Evolutionary conservation across 2,329 filamentous ascomycete genomes (phyloP).

Genomic region (Fusarium sp.): DNA sequence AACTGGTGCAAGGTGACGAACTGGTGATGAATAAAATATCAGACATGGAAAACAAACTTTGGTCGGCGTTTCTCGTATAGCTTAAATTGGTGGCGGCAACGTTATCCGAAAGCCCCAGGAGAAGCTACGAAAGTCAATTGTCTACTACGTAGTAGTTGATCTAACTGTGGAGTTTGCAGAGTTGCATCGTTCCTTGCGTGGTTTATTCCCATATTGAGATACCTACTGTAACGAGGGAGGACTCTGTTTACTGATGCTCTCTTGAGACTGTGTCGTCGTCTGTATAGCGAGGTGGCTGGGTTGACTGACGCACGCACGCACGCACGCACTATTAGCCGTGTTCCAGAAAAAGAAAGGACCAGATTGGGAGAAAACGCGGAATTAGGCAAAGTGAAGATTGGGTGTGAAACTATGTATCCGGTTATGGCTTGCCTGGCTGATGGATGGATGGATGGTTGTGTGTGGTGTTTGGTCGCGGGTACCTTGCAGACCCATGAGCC

Average conservation of each 20-base stretch:
- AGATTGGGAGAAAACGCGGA: no score
- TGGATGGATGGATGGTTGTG: constrained; percentile 2
- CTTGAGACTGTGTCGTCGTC: background rate
- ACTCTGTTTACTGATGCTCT: background rate
- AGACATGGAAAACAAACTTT: constrained; percentile 20
- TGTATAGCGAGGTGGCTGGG: background rate
- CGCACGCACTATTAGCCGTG: no score
- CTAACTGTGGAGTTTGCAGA: background rate
- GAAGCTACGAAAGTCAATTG: constrained; percentile 1
- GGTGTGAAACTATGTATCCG: constrained; percentile 11
- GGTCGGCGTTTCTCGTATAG: constrained; percentile 9
- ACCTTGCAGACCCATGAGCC: constrained; percentile 39
- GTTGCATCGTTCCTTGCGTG: constrained; percentile 17
- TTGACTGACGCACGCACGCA: no score
- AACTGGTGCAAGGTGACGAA: constrained; percentile 24
- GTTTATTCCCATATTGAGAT: constrained; percentile 1
- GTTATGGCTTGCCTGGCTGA: background rate
- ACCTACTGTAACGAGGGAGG: background rate
- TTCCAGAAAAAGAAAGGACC: no score
- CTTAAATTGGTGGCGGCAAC: constrained; percentile 24
- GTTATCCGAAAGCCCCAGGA: constrained; percentile 18
- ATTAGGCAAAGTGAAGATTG: no score
- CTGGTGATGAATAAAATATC: constrained; percentile 24
- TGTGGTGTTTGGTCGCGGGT: constrained; percentile 35
- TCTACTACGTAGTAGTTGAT: constrained; percentile 2